Evolutionary conservation across 306 rosid genomes (phyloP).

Genomic region (Gynostemma pentaphyllum): DNA sequence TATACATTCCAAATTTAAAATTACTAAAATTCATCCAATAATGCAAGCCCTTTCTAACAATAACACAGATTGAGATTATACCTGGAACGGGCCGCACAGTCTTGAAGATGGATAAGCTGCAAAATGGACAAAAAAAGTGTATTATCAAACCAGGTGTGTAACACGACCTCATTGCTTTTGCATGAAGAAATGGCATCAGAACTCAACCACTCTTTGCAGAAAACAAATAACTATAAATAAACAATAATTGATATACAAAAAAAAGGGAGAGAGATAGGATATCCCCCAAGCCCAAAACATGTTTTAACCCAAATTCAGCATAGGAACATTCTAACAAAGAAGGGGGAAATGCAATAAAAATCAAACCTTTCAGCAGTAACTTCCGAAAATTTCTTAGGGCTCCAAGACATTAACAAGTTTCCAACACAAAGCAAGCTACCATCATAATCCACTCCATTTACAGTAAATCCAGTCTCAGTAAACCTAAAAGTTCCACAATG

Average conservation of each 20-base stretch:
- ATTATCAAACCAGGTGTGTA: conserved; percentile 12
- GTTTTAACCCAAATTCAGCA: background rate
- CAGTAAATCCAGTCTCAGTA: conserved; percentile 67
- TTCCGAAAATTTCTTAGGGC: conserved; percentile 56
- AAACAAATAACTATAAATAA: no score
- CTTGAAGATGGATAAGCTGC: conserved; percentile 80
- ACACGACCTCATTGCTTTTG: no score
- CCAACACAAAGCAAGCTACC: conserved; percentile 92
- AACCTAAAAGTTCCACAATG: conserved; percentile 22
- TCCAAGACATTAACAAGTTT: conserved; percentile 78
- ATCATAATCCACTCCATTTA: conserved; percentile 68
- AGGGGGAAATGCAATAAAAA: background rate
- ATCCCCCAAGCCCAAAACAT: no score
- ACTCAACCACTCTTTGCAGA: no score
- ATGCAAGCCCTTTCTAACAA: background rate
- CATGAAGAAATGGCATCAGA: no score
- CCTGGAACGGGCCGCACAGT: conserved; percentile 78
- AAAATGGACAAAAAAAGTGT: conserved; percentile 9
- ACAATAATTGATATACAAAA: no score
- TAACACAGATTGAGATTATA: conserved; percentile 8
- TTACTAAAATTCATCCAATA: background rate
- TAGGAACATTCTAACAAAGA: background rate
- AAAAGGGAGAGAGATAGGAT: background rate
- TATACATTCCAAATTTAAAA: background rate
- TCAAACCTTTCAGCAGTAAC: conserved; percentile 59